A percentile compares a stretch with the other conserved stretches of the same genome.
Evolutionary conservation across 2,329 filamentous ascomycete genomes (phyloP).

Genomic region (Aschersonia sp.): DNA sequence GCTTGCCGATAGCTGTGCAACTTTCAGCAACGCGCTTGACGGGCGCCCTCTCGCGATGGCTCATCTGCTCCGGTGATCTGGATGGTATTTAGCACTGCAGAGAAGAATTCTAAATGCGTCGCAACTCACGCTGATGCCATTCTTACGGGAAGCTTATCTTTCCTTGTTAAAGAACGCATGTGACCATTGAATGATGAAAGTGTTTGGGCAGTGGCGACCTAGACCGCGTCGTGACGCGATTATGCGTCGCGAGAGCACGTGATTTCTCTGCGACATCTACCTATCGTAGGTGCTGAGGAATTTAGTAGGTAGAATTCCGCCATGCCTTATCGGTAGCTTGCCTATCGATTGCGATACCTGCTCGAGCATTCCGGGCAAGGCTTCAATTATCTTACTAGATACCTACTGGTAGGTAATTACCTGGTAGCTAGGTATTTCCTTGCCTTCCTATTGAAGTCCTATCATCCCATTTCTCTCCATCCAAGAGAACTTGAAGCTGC

Average conservation of each 20-base stretch:
- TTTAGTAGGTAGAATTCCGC: too few relatives aligned
- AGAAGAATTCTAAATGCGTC: not conserved
- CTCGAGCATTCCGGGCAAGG: too few relatives aligned
- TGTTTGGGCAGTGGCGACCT: not conserved
- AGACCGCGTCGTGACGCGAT: not conserved
- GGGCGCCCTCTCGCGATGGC: not conserved
- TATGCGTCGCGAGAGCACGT: not conserved
- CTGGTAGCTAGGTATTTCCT: too few relatives aligned
- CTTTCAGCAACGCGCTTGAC: slow-evolving; percentile 1
- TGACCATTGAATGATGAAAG: not conserved
- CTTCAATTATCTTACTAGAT: too few relatives aligned
- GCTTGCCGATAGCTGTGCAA: slow-evolving; percentile 11
- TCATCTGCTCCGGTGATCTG: not conserved
- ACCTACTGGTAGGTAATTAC: too few relatives aligned
- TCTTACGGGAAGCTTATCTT: not conserved
- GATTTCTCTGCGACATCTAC: not conserved
- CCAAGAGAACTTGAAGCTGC: not conserved
- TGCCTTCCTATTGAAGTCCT: too few relatives aligned
- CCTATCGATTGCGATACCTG: too few relatives aligned
- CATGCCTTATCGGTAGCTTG: too few relatives aligned
- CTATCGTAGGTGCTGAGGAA: too few relatives aligned
- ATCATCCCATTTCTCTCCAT: not conserved
- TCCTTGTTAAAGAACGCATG: not conserved
- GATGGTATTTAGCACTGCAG: not conserved
- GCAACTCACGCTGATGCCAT: not conserved